Percentiles rank a stretch among this genome's conserved stretches.
phyloP scores from a whole-genome alignment of 139 green algal genomes.

The Tetradesmus obliquus region DNA sequence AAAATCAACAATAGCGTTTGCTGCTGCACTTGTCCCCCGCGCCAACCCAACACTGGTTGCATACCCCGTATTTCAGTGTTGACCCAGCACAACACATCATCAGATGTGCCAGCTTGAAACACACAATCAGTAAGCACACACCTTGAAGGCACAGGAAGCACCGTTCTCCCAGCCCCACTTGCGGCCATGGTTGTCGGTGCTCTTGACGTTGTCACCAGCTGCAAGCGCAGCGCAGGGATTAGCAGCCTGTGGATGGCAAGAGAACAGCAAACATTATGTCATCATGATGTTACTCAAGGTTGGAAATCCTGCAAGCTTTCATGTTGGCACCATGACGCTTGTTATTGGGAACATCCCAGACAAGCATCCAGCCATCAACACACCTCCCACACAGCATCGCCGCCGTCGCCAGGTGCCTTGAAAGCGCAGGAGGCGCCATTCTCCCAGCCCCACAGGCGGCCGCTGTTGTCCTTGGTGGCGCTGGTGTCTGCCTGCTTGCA shows the following conservation, averaged over 20 bases:
- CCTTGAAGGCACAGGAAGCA: slow-evolving; percentile 24
- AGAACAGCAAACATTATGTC: too few relatives aligned
- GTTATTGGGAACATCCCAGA: too few relatives aligned
- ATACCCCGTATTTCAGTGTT: too few relatives aligned
- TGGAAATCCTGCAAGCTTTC: too few relatives aligned
- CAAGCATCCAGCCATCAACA: background rate
- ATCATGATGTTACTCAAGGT: too few relatives aligned
- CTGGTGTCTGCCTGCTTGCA: background rate
- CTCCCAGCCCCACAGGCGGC: slow-evolving; percentile 30
- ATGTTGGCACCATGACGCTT: too few relatives aligned
- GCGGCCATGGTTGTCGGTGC: background rate
- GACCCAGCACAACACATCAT: too few relatives aligned
- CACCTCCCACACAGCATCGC: background rate
- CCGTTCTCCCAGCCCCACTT: slow-evolving; percentile 13
- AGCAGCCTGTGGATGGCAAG: background rate
- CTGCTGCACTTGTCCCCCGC: too few relatives aligned
- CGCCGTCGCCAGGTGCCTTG: background rate
- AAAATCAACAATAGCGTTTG: too few relatives aligned
- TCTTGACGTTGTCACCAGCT: background rate
- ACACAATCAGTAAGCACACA: too few relatives aligned
- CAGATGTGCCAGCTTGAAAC: too few relatives aligned
- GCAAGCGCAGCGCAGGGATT: background rate
- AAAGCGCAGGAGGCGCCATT: background rate
- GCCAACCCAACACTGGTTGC: too few relatives aligned
- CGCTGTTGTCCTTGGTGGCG: background rate